phyloP scores from a whole-genome alignment of 1,139 yeast species.

The Kurtzmaniella quercitrusa region DNA sequence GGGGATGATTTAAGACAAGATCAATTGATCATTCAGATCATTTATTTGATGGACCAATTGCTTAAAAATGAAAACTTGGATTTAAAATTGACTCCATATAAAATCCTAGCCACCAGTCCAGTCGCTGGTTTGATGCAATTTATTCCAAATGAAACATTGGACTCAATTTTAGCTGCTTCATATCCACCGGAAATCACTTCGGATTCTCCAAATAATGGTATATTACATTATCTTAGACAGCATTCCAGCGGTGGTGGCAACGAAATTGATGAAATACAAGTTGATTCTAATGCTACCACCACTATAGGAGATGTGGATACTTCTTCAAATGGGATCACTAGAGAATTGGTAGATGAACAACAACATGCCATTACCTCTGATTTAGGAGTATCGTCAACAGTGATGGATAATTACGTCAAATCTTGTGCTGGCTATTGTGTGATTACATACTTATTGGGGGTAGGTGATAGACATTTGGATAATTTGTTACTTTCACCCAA shows the following conservation, averaged over 20 bases:
- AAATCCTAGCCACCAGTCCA: slow-evolving; percentile 86
- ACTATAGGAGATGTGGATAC: slow-evolving; percentile 3
- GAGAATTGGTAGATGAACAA: slow-evolving; percentile 1
- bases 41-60: slow-evolving; percentile 85
- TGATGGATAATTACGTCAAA: slow-evolving; percentile 90
- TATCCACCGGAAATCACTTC: slow-evolving; percentile 12
- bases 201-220: slow-evolving; percentile 41
- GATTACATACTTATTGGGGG: slow-evolving; percentile 88
- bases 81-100: slow-evolving; percentile 80
- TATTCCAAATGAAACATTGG: slow-evolving; percentile 85
- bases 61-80: slow-evolving; percentile 88
- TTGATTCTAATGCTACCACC: slow-evolving; percentile 2
- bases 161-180: slow-evolving; percentile 63
- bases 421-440: slow-evolving; percentile 99
- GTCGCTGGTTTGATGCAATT: slow-evolving; percentile 91
- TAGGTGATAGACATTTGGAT: slow-evolving; percentile 95
- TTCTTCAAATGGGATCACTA: neutral
- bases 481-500: slow-evolving; percentile 70
- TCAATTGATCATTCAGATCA: slow-evolving; percentile 90
- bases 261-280: slow-evolving; percentile 7
- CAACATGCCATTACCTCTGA: slow-evolving; percentile 42
- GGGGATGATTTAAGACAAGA: slow-evolving; percentile 97
- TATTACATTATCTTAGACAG: slow-evolving; percentile 62
- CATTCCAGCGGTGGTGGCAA: slow-evolving; percentile 51
- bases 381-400: slow-evolving; percentile 67